phyloP scores from a whole-genome alignment of 768 basidiomycete species.

The Suillus discolor region DNA sequence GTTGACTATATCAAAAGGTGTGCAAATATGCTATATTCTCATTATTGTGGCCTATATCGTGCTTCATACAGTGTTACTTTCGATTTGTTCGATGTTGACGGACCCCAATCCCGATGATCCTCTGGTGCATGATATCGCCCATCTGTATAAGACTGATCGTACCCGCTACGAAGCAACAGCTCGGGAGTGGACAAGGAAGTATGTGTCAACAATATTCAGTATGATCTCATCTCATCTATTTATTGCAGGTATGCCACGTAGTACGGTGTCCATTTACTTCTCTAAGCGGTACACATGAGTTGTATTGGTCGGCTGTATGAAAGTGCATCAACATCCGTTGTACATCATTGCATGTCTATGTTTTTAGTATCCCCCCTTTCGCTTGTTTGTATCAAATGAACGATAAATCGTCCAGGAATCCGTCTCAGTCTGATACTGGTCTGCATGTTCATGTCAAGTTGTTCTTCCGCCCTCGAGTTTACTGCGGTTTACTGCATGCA shows the following conservation, averaged over 20 bases:
- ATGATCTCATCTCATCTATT: conserved; percentile 8
- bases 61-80: conserved; percentile 72
- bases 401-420: conserved; percentile 1
- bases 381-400: conserved; percentile 8
- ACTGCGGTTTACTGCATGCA: neutral
- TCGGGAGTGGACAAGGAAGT: conserved; percentile 99
- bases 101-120: conserved; percentile 99
- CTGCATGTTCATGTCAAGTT: neutral
- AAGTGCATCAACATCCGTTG: conserved; percentile 35
- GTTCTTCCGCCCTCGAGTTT: neutral
- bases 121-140: conserved; percentile 97
- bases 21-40: conserved; percentile 19
- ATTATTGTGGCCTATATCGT: conserved; percentile 8
- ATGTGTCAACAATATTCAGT: conserved; percentile 31
- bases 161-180: conserved; percentile 97
- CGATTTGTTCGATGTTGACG: conserved; percentile 99
- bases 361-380: conserved; percentile 34
- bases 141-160: conserved; percentile 99
- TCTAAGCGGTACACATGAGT: conserved; percentile 25
- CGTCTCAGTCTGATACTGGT: neutral
- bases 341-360: conserved; percentile 33
- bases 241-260: conserved; percentile 55
- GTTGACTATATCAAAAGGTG: conserved; percentile 98
- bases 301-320: conserved; percentile 32
- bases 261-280: conserved; percentile 29